Evolutionary conservation across 176 grass and related monocot genomes (phyloP).

Genomic region (Secale cereale): DNA sequence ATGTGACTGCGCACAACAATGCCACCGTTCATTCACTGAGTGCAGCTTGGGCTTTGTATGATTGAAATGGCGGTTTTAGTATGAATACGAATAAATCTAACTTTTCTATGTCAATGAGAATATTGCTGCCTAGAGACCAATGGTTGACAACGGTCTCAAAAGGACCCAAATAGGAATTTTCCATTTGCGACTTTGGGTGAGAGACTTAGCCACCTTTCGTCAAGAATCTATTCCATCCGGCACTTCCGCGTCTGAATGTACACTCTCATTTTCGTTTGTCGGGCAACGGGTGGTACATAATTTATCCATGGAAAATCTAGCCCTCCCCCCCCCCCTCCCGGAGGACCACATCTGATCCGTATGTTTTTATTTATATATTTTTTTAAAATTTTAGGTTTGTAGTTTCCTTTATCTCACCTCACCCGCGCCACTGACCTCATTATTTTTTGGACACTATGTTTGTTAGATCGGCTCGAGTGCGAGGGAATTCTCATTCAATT

Average conservation of each 20-base stretch:
- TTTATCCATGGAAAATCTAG: too few relatives aligned
- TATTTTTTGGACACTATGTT: too few relatives aligned
- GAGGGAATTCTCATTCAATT: too few relatives aligned
- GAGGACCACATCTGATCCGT: too few relatives aligned
- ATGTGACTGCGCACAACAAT: neutral
- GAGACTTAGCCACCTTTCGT: neutral
- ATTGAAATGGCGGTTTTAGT: neutral
- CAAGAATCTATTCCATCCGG: slow-evolving; percentile 25
- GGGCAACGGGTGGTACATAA: too few relatives aligned
- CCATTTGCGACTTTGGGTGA: slow-evolving; percentile 4
- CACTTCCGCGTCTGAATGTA: neutral
- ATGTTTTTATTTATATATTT: too few relatives aligned
- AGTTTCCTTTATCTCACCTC: too few relatives aligned
- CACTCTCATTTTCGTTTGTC: neutral
- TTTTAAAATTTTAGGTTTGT: too few relatives aligned
- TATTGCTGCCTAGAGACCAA: neutral
- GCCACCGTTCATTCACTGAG: too few relatives aligned
- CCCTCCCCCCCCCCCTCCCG: too few relatives aligned
- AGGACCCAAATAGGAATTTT: neutral
- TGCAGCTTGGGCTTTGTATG: neutral
- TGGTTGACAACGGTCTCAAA: neutral
- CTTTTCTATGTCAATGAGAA: neutral
- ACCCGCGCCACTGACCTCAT: too few relatives aligned
- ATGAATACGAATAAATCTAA: neutral
- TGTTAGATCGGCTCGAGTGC: too few relatives aligned